phyloP scores from a whole-genome alignment of 2,329 filamentous ascomycete genomes.

The Drechslerella coelobrocha region DNA sequence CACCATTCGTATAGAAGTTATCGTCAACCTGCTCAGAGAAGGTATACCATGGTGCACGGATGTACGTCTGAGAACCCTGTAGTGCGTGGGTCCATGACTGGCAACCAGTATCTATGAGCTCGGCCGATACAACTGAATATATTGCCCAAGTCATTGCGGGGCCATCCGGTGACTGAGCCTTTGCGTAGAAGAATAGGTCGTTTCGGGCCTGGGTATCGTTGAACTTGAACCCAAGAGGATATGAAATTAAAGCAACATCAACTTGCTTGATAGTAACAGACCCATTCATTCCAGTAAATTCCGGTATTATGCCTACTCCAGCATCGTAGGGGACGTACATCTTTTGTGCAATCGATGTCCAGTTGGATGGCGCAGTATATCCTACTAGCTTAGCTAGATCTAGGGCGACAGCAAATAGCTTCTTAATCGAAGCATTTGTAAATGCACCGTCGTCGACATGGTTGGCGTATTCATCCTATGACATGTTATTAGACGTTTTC shows the following conservation, averaged over 20 bases:
- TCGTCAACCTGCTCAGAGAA: conserved; percentile 74
- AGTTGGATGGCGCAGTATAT: conserved; percentile 65
- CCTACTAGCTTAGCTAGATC: conserved; percentile 66
- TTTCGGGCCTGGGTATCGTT: conserved; percentile 64
- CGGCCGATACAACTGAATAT: conserved; percentile 71
- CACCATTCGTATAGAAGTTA: conserved; percentile 67
- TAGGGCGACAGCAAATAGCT: conserved; percentile 65
- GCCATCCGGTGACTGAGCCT: conserved; percentile 71
- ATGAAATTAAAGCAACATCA: conserved; percentile 72
- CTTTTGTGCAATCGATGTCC: conserved; percentile 65
- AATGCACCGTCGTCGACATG: conserved; percentile 72
- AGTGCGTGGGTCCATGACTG: conserved; percentile 72
- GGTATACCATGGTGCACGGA: conserved; percentile 72
- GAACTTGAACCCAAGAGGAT: conserved; percentile 68
- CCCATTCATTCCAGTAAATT: conserved; percentile 72
- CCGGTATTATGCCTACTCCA: conserved; percentile 67
- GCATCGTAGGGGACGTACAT: conserved; percentile 65
- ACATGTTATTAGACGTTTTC: not conserved
- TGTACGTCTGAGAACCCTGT: conserved; percentile 69
- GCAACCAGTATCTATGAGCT: conserved; percentile 71
- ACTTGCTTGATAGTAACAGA: conserved; percentile 73
- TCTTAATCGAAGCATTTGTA: conserved; percentile 63
- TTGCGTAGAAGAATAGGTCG: conserved; percentile 73
- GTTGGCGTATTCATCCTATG: conserved; percentile 71
- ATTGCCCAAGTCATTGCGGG: conserved; percentile 77